Evolutionary conservation across 2,329 filamentous ascomycete species (phyloP), one percentile per base, ranked within the genome.

Genomic region (Curvularia spicifera): DNA sequence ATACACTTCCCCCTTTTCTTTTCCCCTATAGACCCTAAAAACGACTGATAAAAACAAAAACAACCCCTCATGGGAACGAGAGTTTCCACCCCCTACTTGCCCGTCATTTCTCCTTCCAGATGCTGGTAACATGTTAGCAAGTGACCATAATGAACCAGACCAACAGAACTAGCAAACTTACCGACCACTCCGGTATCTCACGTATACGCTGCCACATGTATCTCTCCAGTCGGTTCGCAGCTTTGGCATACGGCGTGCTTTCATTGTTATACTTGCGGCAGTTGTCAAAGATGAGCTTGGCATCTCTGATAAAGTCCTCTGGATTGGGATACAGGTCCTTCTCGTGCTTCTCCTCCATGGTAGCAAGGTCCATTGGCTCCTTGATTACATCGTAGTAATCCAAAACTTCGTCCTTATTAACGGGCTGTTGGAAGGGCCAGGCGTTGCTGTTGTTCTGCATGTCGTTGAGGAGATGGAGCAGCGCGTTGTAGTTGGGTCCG

Each of bases 341-440:
- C 72, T 98, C 93, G 63, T 97, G 89, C 78, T 96, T 96, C 67
- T 87, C 88, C 78, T 98, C 95, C 94, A 99, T 98, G 20, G 93
- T 97, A 47, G 87, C 89, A 47, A 97, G 83, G 74, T 97, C 95
- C 95, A 99, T 99, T 35, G 95, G 95, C 76, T 97, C 91, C 74
- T 93, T 93, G 81, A 99, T 99, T 60, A 98, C 93, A 59, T 97
- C 92, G 81, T 98, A 98, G 80, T 99, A 99, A 76, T 99, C 95
- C n/a, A 92, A 88, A 0, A 99, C 95, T 66, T 98, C 95, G 70
- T 99, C 95, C 66, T 90, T 89, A 75, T 96, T 97, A 66, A 99
- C 95, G 0, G 95, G 94, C 26, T 92, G 87, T 31, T 95, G 85
- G 82, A 99, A 99, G 0, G 95, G 95, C 95, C 95, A 99, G 0